A percentile compares a stretch with the other conserved stretches of the same genome.
phyloP scores from a whole-genome alignment of 169 alveolate genomes.

The Eimeria maxima region DNA sequence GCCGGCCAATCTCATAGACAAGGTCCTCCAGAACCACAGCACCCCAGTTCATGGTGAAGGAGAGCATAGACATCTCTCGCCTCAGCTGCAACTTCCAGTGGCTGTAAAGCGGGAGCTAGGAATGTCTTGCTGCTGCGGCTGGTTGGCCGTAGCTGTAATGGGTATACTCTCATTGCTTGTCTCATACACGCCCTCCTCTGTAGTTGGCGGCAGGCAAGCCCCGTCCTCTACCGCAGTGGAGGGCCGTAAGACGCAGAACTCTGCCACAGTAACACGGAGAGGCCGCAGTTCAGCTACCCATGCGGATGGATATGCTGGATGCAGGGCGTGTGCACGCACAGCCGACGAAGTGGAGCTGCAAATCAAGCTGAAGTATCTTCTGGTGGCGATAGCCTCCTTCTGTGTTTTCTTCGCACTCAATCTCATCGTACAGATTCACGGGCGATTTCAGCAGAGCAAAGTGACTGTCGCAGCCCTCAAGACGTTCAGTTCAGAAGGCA shows the following conservation, averaged over 20 bases:
- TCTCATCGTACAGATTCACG: conserved; percentile 69
- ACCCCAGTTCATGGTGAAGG: not conserved
- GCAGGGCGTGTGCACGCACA: conserved; percentile 47
- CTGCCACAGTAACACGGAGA: not conserved
- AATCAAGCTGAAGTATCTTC: conserved; percentile 45
- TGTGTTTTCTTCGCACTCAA: conserved; percentile 60
- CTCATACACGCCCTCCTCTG: conserved; percentile 56
- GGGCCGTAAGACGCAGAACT: not conserved
- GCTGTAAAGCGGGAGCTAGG: conserved; percentile 81
- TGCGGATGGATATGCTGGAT: not conserved
- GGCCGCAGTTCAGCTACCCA: not conserved
- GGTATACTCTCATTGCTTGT: conserved; percentile 70
- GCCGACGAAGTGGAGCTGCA: conserved; percentile 58
- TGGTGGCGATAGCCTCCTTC: conserved; percentile 57
- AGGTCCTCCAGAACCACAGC: conserved; percentile 75
- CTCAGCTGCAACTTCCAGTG: conserved; percentile 55
- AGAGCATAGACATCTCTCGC: not conserved
- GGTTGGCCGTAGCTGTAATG: conserved; percentile 79
- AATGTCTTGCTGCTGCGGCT: conserved; percentile 82
- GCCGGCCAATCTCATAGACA: conserved; percentile 80
- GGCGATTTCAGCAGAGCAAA: conserved; percentile 73
- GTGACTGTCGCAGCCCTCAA: conserved; percentile 52
- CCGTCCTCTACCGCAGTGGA: not conserved
- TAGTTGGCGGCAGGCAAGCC: not conserved
- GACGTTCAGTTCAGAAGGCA: conserved; percentile 10